phyloP scores from a whole-genome alignment of 2,329 filamentous ascomycete genomes.

The Talaromyces marneffei region DNA sequence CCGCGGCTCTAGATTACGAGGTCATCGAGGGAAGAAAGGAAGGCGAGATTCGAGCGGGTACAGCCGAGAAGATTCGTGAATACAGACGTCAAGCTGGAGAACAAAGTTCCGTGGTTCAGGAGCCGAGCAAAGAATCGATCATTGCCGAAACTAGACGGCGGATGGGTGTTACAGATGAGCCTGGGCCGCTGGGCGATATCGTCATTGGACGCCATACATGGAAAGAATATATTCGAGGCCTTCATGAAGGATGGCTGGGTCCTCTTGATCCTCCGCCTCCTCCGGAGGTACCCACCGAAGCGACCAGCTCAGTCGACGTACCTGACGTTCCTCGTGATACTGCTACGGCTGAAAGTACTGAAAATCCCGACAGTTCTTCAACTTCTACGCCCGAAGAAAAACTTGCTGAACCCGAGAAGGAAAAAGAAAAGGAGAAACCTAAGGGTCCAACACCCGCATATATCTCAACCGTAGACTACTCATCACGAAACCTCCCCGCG shows the following conservation, averaged over 20 bases:
- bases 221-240: constrained; percentile 91
- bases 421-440: constrained; percentile 46
- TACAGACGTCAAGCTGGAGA: constrained; percentile 56
- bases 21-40: constrained; percentile 87
- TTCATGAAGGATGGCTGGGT: constrained; percentile 95
- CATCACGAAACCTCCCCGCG: constrained; percentile 57
- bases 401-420: constrained; percentile 40
- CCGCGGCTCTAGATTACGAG: constrained; percentile 90
- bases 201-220: constrained; percentile 87
- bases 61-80: constrained; percentile 78
- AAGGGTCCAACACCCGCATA: constrained; percentile 63
- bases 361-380: constrained; percentile 21
- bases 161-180: constrained; percentile 64
- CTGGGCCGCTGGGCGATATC: constrained; percentile 73
- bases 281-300: constrained; percentile 13
- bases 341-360: background rate
- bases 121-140: constrained; percentile 52
- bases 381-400: constrained; percentile 16
- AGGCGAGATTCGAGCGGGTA: constrained; percentile 82
- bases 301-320: constrained; percentile 2
- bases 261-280: constrained; percentile 54
- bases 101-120: constrained; percentile 39
- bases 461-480: constrained; percentile 68
- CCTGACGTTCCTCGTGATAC: constrained; percentile 19
- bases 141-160: constrained; percentile 59